Conservation (phyloP, 208 protist species). For the Leishmania gerbilli region DNA sequence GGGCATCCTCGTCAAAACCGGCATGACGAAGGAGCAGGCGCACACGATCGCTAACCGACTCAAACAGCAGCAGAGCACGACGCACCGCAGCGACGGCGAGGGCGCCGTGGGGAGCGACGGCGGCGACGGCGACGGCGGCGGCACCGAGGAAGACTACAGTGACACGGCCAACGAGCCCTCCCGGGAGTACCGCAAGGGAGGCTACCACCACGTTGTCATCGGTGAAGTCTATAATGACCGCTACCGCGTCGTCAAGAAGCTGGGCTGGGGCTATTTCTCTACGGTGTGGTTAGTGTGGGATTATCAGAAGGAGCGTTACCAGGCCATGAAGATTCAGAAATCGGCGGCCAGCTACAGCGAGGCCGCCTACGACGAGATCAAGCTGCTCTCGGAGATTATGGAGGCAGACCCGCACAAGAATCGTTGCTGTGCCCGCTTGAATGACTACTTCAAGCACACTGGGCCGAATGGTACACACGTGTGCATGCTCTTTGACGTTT, state of each 20-base stretch:
- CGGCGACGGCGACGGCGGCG: slow-evolving; percentile 37
- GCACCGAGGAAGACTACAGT: slow-evolving; percentile 82
- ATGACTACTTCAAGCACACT: slow-evolving; percentile 90
- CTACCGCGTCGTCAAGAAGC: slow-evolving; percentile 95
- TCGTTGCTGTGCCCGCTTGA: slow-evolving; percentile 74
- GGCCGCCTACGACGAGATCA: slow-evolving; percentile 84
- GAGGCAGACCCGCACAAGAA: slow-evolving; percentile 71
- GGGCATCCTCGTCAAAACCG: slow-evolving; percentile 59
- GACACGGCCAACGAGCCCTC: slow-evolving; percentile 85
- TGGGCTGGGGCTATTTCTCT: slow-evolving; percentile 99
- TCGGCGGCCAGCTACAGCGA: slow-evolving; percentile 81
- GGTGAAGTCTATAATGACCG: slow-evolving; percentile 95
- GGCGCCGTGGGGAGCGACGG: slow-evolving; percentile 46
- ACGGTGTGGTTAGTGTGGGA: slow-evolving; percentile 99
- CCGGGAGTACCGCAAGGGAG: slow-evolving; percentile 92
- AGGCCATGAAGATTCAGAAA: slow-evolving; percentile 87
- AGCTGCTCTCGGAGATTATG: slow-evolving; percentile 85
- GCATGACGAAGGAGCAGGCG: slow-evolving; percentile 74
- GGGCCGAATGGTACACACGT: slow-evolving; percentile 93
- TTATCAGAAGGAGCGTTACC: slow-evolving; percentile 92
- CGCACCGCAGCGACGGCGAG: slow-evolving; percentile 43
- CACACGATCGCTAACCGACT: slow-evolving; percentile 45
- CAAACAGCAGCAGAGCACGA: slow-evolving; percentile 42
- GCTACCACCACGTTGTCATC: slow-evolving; percentile 96
- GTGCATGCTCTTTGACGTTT: slow-evolving; percentile 97